Conservation (phyloP, 2,329 filamentous ascomycete genomes). For the Exutisphaerella laricina region DNA sequence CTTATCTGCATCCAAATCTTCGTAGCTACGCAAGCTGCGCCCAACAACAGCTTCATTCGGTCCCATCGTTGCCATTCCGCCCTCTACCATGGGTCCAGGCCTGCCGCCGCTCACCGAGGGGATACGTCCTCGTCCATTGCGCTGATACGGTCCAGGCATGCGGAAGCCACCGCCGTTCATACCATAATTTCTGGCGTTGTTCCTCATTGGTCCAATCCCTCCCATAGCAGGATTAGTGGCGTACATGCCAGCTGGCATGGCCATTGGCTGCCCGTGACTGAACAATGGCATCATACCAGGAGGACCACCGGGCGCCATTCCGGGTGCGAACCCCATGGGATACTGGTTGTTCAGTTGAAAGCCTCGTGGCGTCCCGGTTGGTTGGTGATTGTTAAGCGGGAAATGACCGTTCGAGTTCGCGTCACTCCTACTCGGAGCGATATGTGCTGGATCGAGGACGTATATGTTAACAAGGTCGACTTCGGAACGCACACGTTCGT, state of each 20-base stretch:
- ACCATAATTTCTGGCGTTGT: constrained; percentile 33
- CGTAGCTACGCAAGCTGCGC: constrained; percentile 90
- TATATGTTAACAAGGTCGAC: constrained; percentile 91
- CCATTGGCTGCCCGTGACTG: constrained; percentile 40
- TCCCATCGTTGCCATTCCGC: constrained; percentile 66
- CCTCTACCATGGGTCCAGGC: constrained; percentile 43
- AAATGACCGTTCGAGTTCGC: constrained; percentile 96
- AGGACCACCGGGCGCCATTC: not conserved
- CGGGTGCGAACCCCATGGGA: constrained; percentile 24
- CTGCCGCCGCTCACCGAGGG: constrained; percentile 22
- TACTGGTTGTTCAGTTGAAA: constrained; percentile 74
- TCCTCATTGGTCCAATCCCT: constrained; percentile 40
- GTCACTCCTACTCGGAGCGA: constrained; percentile 87
- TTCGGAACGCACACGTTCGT: constrained; percentile 72
- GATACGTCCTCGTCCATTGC: constrained; percentile 28
- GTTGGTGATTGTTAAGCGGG: constrained; percentile 65
- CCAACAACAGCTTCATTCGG: constrained; percentile 90
- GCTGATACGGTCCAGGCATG: constrained; percentile 28
- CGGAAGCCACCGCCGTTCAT: constrained; percentile 23
- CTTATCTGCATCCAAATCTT: constrained; percentile 79
- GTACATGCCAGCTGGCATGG: constrained; percentile 25
- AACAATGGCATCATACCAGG: constrained; percentile 30
- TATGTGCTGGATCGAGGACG: constrained; percentile 88
- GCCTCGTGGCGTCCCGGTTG: constrained; percentile 80
- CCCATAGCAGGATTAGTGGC: constrained; percentile 22